Percentiles rank a stretch among this genome's conserved stretches.
phyloP scores from a whole-genome alignment of 257 asterid genomes.

The Cordia subcordata region DNA sequence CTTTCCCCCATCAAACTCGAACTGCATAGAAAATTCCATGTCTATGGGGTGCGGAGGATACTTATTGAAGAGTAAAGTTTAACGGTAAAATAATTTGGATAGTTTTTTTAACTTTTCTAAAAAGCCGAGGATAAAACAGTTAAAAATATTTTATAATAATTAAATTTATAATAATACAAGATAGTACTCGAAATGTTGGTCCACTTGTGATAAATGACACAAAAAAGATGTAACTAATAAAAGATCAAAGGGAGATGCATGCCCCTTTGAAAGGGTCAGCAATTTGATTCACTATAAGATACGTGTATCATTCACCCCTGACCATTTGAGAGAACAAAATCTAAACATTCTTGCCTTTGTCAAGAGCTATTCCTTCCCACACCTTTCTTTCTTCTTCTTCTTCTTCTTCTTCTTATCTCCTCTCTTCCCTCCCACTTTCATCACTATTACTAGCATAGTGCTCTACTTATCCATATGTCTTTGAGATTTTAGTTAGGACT shows the following conservation, averaged over 20 bases:
- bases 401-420: constrained; percentile 13
- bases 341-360: not conserved
- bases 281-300: not conserved
- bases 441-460: not conserved
- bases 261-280: not conserved
- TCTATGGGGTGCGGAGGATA: not conserved
- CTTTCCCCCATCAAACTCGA: not conserved
- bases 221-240: no score
- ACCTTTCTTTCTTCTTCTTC: constrained; percentile 16
- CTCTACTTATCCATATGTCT: not conserved
- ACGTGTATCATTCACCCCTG: not conserved
- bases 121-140: no score
- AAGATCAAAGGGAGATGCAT: no score
- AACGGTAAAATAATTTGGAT: no score
- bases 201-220: no score
- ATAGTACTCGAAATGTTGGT: no score
- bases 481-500: no score
- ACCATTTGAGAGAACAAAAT: not conserved
- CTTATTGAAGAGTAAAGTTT: no score
- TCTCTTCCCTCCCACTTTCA: constrained; percentile 13
- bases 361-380: constrained; percentile 14
- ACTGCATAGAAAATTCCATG: not conserved
- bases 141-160: no score
- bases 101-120: no score
- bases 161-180: no score